These are phyloP conservation scores for Spiromastix sp. DNA, from an alignment of 2,329 filamentous ascomycete species.

Conservation along the genomic window DNA sequence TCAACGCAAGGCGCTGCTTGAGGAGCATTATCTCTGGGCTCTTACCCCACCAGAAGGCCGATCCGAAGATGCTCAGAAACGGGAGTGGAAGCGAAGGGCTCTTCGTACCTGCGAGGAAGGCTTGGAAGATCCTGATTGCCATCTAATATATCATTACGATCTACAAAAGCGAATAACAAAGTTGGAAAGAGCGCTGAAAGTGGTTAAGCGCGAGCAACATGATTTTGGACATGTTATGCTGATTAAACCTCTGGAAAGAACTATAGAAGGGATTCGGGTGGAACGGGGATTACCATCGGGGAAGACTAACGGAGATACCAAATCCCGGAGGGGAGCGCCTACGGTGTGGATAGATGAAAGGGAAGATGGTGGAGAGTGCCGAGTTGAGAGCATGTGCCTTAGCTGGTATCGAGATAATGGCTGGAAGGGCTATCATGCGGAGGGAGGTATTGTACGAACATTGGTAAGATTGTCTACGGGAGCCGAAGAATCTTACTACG, in stretches of 20 bases:
- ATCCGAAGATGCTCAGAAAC: slow-evolving; percentile 56
- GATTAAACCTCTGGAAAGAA: slow-evolving; percentile 63
- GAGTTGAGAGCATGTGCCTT: slow-evolving; percentile 89
- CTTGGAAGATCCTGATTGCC: slow-evolving; percentile 77
- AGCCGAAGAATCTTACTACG: no score
- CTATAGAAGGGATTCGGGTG: slow-evolving; percentile 66
- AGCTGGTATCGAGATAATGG: slow-evolving; percentile 71
- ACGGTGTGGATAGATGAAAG: slow-evolving; percentile 80
- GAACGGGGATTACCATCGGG: slow-evolving; percentile 40
- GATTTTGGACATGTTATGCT: slow-evolving; percentile 83
- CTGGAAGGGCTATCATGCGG: slow-evolving; percentile 91
- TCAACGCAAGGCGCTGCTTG: slow-evolving; percentile 82
- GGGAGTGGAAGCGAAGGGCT: slow-evolving; percentile 69
- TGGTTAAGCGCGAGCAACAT: slow-evolving; percentile 79
- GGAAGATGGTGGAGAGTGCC: slow-evolving; percentile 61
- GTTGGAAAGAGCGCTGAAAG: slow-evolving; percentile 71
- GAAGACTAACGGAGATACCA: slow-evolving; percentile 9
- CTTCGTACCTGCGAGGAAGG: slow-evolving; percentile 74
- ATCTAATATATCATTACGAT: slow-evolving; percentile 88
- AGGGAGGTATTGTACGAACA: slow-evolving; percentile 86
- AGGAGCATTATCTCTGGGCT: slow-evolving; percentile 86
- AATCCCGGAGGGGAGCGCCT: slow-evolving; percentile 34
- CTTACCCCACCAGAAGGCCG: slow-evolving; percentile 41
- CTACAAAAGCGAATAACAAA: slow-evolving; percentile 89
- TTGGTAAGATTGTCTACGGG: slow-evolving; percentile 39